Evolutionary conservation across 345 rosid species (phyloP).

Genomic region (Eucalyptus curtisii): DNA sequence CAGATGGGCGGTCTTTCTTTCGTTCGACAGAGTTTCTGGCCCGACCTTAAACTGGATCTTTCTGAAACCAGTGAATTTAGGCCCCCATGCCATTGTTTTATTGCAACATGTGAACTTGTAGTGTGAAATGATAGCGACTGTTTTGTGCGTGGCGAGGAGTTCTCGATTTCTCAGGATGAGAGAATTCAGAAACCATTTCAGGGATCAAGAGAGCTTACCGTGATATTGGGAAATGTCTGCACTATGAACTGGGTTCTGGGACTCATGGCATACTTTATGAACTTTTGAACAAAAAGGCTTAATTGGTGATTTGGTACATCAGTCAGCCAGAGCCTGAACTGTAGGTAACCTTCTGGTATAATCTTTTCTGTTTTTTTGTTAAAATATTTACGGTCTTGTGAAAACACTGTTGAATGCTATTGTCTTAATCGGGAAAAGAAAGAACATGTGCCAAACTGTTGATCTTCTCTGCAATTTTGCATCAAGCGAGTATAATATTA

Average conservation of each 20-base stretch:
- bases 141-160: constrained; percentile 73
- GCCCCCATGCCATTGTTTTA: not conserved
- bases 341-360: constrained; percentile 20
- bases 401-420: not conserved
- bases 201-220: constrained; percentile 41
- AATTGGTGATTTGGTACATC: too few species aligned
- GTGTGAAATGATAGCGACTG: not conserved
- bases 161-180: constrained; percentile 45
- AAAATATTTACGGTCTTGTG: not conserved
- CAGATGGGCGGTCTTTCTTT: constrained; percentile 66
- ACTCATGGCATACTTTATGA: constrained; percentile 51
- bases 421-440: not conserved
- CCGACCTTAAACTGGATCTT: constrained; percentile 36
- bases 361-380: too few species aligned
- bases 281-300: constrained; percentile 1
- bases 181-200: constrained; percentile 26
- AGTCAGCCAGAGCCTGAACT: constrained; percentile 50
- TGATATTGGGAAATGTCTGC: constrained; percentile 55
- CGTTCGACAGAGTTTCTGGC: constrained; percentile 41
- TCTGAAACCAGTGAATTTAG: not conserved
- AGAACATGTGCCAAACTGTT: too few species aligned
- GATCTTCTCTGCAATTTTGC: not conserved
- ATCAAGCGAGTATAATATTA: not conserved
- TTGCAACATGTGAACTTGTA: not conserved
- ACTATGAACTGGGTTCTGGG: constrained; percentile 32